Conservation (phyloP, 2,329 filamentous ascomycete genomes). For the Neofusicoccum sp. region DNA sequence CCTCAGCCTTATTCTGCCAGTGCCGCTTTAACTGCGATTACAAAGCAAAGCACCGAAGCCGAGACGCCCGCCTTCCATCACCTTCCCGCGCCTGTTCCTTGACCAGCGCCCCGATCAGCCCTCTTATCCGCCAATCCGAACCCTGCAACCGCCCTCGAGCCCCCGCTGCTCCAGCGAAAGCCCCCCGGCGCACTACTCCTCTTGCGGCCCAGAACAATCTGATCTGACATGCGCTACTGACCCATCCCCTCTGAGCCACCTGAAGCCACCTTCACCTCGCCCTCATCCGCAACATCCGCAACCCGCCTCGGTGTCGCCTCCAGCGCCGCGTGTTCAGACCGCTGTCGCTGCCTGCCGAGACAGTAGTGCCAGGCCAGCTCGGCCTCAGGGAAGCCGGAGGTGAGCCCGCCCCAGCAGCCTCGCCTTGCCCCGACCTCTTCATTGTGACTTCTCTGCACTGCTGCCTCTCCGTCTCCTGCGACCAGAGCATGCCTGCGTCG, state of each 20-base stretch:
- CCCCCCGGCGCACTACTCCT: conserved; percentile 14
- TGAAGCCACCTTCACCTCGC: conserved; percentile 8
- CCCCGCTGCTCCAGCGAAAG: conserved; percentile 5
- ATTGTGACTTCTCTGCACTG: conserved; percentile 4
- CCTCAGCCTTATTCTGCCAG: conserved; percentile 5
- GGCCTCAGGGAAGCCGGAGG: conserved; percentile 13
- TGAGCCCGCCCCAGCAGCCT: conserved; percentile 13
- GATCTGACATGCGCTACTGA: conserved; percentile 18
- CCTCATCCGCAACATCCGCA: conserved; percentile 16
- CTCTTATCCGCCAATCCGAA: conserved; percentile 15
- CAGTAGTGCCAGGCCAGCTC: not conserved
- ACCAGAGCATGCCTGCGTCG: not conserved
- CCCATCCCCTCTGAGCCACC: conserved; percentile 15
- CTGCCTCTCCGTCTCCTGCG: not conserved
- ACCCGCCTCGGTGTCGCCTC: conserved; percentile 2
- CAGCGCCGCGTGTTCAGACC: not conserved
- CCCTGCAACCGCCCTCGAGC: not conserved
- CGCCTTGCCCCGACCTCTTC: not conserved
- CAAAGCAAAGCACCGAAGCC: not conserved
- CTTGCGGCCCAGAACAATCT: conserved; percentile 18
- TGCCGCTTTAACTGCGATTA: not conserved
- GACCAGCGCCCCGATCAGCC: conserved; percentile 1
- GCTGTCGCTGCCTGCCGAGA: not conserved
- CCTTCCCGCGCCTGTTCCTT: conserved; percentile 12
- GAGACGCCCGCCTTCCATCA: conserved; percentile 9